Evolutionary conservation across 306 rosid genomes (phyloP).

Genomic region (Casuarina equisetifolia): DNA sequence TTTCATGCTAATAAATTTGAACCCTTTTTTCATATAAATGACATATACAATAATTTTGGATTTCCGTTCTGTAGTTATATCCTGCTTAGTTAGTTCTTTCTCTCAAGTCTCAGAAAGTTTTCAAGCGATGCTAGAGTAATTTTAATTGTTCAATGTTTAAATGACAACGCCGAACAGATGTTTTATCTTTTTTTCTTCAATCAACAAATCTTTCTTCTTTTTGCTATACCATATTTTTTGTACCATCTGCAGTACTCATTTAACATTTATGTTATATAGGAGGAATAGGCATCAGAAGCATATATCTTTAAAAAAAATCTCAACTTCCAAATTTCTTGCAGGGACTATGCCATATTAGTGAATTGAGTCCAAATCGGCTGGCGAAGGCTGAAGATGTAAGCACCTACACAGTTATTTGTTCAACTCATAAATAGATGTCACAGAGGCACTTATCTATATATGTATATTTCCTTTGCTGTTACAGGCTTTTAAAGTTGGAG

Average conservation of each 20-base stretch:
- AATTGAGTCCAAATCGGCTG: slow-evolving; percentile 85
- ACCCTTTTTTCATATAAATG: neutral
- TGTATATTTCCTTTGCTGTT: slow-evolving; percentile 25
- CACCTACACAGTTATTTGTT: slow-evolving; percentile 6
- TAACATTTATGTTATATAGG: neutral
- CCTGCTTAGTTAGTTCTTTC: neutral
- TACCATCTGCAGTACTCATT: neutral
- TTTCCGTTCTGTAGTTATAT: slow-evolving; percentile 14
- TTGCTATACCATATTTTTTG: neutral
- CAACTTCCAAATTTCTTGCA: slow-evolving; percentile 36
- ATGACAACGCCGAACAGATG: slow-evolving; percentile 16
- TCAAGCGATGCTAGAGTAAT: neutral
- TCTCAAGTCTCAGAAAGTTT: slow-evolving; percentile 12
- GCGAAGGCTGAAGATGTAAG: slow-evolving; percentile 95
- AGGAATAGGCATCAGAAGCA: slow-evolving; percentile 4
- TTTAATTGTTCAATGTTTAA: neutral
- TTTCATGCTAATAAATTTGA: too few species aligned
- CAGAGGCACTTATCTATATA: neutral
- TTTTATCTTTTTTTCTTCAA: neutral
- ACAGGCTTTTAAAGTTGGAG: slow-evolving; percentile 92
- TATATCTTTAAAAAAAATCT: slow-evolving; percentile 8
- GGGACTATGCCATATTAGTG: slow-evolving; percentile 99
- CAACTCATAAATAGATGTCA: neutral
- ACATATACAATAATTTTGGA: neutral
- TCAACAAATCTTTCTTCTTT: neutral